Evolutionary conservation across 495 filamentous ascomycete genomes (phyloP), one percentile per base, ranked within the genome.

Genomic region (Annulohypoxylon bovei): DNA sequence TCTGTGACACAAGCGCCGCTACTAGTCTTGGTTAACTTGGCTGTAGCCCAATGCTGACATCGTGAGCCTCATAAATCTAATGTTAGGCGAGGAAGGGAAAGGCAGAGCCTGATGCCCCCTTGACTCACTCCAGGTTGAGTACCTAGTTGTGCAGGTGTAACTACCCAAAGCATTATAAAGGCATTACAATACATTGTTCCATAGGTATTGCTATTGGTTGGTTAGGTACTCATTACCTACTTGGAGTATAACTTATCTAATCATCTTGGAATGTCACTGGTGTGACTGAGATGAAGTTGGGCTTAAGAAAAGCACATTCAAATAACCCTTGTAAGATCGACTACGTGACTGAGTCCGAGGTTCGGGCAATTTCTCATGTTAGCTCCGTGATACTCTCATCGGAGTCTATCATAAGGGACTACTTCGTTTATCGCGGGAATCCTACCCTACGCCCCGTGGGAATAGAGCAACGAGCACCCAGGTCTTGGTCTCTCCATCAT

Each of bases 261-360:
- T 3, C 37, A 40, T 28, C 12, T 56, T 22, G 39, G 23, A 33
- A 64, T 25, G 46, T 55, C 52, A 55, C 11, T 63, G 39, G 39
- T 47, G 22, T 47, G 11, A 23, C 44, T 4, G 18, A 47, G 40
- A 60, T 60, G 50, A 40, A 54, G 35, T 63, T 67, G 42, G 42
- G 28, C 37, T 59, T 37, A 16, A 16, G 53, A 61, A 57, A 49
- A 30, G 42, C 32, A 54, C 32, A 28, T 23, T 30, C 56, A 65
- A 35, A 20, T 27, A 22, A 57, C 59, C 68, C 69, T 28, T 42
- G 63, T 67, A 39, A 64, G 63, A 67, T 72, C 69, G 50, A 22
- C 68, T 44, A 37, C 57, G 58, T 71, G 66, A 59, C 57, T 53
- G 52, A 63, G 50, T 62, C 58, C 57, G 46, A 67, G 33, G 57